Evolutionary conservation across 2,329 filamentous ascomycete genomes (phyloP), one percentile per base, ranked within the genome.

Genomic region (Cladosporium cucumerinum): DNA sequence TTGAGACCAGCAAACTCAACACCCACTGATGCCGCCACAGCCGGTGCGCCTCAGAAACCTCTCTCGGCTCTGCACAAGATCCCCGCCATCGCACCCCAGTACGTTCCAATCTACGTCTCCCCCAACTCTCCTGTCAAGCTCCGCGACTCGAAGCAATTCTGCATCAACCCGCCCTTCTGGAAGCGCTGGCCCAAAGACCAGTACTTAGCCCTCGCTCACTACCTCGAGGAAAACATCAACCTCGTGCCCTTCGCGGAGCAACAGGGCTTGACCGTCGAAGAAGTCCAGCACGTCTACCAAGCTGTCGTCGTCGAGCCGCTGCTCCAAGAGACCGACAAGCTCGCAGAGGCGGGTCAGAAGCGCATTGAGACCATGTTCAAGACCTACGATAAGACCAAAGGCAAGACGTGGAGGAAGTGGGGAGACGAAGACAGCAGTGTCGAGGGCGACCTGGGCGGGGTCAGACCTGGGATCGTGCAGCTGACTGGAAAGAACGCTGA

Each of bases 161-260:
- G 61, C 25, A 48, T 70, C 55, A 69, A 70, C 51, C 69, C 70
- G 5, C 66, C 69, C 7, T 69, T 48, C 63, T 72, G 69, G 69
- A n/a, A 65, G 7, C 62, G 67, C 57, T 73, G 71, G 71, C 61
- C 55, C 0, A 18, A 57, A 0, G 1, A 25, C 10, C 61, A 65
- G 3, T 72, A 72, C 57, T 52, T 51, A 18, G 12, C 39, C 36
- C 58, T 73, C 51, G 67, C 65, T 14, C 46, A 66, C 3, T 48
- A 67, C 49, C 28, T 68, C 12, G 58, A 68, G 6, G 39, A 55
- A 25, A 61, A 61, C 12, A 65, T 71, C 61, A 66, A 72, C 51
- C 65, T 67, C 14, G 36, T 52, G 0, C 65, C 66, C 2, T 62
- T 71, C 60, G 68, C 70, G 5, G 65, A 61, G 2, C 7, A 59